Evolutionary conservation across 352 stramenopile genomes (phyloP).

Genomic region (Pythium scleroteichum): DNA sequence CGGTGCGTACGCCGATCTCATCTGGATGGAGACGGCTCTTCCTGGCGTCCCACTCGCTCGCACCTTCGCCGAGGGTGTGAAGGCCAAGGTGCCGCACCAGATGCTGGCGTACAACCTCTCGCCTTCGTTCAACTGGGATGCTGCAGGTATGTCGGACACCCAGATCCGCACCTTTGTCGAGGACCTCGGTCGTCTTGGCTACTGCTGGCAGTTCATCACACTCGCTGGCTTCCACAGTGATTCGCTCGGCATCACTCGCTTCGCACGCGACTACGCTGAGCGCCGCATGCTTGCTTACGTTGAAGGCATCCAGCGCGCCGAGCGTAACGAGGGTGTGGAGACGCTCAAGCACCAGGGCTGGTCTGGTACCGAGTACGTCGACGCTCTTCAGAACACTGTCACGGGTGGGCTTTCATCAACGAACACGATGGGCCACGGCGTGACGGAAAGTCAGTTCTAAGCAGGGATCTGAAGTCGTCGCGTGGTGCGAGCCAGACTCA

Average conservation of each 20-base stretch:
- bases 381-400: constrained; percentile 95
- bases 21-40: constrained; percentile 98
- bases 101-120: constrained; percentile 99
- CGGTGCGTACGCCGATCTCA: constrained; percentile 94
- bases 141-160: constrained; percentile 93
- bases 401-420: constrained; percentile 95
- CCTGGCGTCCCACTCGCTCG: constrained; percentile 94
- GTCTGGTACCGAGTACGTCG: constrained; percentile 96
- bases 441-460: constrained; percentile 98
- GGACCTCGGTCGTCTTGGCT: constrained; percentile 94
- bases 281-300: constrained; percentile 96
- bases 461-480: neutral
- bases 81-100: constrained; percentile 91
- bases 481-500: too few species aligned
- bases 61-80: constrained; percentile 94
- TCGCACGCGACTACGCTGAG: constrained; percentile 91
- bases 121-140: constrained; percentile 99
- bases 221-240: constrained; percentile 98
- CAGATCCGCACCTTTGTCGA: constrained; percentile 95
- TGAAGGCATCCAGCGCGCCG: constrained; percentile 95
- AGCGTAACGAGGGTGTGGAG: constrained; percentile 94
- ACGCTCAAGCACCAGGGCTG: constrained; percentile 98
- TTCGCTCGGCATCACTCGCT: constrained; percentile 94
- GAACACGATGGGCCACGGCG: constrained; percentile 96
- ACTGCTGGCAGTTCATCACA: constrained; percentile 99